These are phyloP conservation scores for Cadophora sp. DNA, from an alignment of 2,329 filamentous ascomycete species.

Conservation along the genomic window DNA sequence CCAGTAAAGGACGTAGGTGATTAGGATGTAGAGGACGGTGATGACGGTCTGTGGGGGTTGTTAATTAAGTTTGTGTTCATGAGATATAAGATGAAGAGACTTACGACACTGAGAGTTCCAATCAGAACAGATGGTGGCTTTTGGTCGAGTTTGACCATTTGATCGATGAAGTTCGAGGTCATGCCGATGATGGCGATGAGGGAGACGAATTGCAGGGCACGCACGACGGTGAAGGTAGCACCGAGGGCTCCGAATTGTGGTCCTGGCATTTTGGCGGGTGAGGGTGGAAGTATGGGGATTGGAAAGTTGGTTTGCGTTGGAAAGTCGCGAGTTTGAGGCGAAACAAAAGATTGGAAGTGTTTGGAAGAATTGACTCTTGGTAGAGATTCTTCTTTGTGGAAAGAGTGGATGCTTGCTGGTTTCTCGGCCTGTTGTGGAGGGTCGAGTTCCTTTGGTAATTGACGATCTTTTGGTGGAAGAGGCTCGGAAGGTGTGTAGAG, in stretches of 20 bases:
- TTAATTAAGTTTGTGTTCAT: too few relatives aligned
- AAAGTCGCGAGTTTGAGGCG: neutral
- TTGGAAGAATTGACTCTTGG: neutral
- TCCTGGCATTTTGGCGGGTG: constrained; percentile 36
- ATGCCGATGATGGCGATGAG: constrained; percentile 83
- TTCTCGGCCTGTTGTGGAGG: neutral
- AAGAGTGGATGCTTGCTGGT: neutral
- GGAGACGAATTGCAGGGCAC: constrained; percentile 72
- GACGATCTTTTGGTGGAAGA: constrained; percentile 5
- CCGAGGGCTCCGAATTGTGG: constrained; percentile 68
- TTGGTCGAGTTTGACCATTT: constrained; percentile 71
- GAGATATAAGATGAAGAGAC: constrained; percentile 46
- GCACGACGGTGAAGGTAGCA: constrained; percentile 77
- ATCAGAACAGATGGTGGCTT: constrained; percentile 76
- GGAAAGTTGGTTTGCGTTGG: constrained; percentile 13
- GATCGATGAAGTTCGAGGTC: constrained; percentile 79
- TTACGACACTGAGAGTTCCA: constrained; percentile 79
- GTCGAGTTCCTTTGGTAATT: constrained; percentile 3
- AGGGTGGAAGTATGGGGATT: neutral
- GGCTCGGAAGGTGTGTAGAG: constrained; percentile 25
- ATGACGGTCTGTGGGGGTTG: constrained; percentile 78
- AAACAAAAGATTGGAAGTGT: neutral
- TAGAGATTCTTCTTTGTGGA: neutral
- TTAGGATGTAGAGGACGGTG: constrained; percentile 77
- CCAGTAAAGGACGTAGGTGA: constrained; percentile 82